Evolutionary conservation across 176 grass and related monocot species (phyloP).

Genomic region (Oropetium thomaeum): DNA sequence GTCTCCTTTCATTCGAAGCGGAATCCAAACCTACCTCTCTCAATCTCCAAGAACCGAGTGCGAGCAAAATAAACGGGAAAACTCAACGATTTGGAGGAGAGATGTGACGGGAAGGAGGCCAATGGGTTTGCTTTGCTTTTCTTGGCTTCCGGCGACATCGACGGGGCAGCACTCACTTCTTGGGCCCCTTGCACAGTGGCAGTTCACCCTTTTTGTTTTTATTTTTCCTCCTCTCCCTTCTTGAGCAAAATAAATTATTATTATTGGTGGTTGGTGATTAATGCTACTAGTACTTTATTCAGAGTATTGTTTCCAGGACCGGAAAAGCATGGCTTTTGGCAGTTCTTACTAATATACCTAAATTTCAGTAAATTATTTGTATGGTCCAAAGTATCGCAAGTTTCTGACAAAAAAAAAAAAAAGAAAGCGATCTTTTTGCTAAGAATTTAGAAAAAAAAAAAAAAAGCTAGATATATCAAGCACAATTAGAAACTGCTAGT

Average conservation of each 20-base stretch:
- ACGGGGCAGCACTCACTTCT: conserved; percentile 50
- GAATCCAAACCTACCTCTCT: conserved; percentile 12
- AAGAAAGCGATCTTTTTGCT: neutral
- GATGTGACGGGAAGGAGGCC: conserved; percentile 28
- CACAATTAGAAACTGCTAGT: neutral
- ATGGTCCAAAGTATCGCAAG: neutral
- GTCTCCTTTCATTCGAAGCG: neutral
- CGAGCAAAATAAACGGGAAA: conserved; percentile 17
- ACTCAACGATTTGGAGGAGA: conserved; percentile 37
- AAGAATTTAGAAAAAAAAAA: neutral
- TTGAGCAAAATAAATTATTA: too few relatives aligned
- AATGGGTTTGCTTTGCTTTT: conserved; percentile 47
- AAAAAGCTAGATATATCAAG: neutral
- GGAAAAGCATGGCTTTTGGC: conserved; percentile 17
- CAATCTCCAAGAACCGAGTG: conserved; percentile 28
- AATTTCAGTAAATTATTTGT: neutral
- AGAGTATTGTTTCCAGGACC: conserved; percentile 27
- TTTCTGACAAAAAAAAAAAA: neutral
- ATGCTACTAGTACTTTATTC: conserved; percentile 36
- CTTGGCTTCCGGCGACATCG: conserved; percentile 53
- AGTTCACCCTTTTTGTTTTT: conserved; percentile 5
- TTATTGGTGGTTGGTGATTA: conserved; percentile 34
- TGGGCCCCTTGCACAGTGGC: conserved; percentile 43
- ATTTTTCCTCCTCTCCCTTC: neutral
- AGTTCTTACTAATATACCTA: neutral